Conservation (phyloP, 345 rosid species). For the Balakata baccata region DNA sequence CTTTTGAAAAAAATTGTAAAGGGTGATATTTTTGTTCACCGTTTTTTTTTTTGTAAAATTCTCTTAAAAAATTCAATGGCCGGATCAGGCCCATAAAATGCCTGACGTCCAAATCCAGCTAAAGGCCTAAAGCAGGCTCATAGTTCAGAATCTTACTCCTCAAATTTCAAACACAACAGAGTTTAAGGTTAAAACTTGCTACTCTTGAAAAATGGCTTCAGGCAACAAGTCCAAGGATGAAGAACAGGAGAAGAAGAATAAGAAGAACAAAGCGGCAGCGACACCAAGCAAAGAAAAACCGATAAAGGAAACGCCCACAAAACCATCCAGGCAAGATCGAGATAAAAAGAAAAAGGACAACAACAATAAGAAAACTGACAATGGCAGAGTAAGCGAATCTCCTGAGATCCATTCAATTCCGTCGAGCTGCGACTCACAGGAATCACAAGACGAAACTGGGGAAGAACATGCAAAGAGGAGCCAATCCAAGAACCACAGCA, state of each 20-base stretch:
- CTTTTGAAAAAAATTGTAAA: too few relatives aligned
- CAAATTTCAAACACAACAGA: background rate
- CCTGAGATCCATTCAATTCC: background rate
- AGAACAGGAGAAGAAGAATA: constrained; percentile 11
- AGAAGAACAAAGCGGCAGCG: background rate
- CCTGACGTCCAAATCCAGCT: background rate
- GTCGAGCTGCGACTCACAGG: constrained; percentile 13
- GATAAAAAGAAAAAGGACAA: background rate
- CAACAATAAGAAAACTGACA: constrained; percentile 3
- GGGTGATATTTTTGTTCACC: too few relatives aligned
- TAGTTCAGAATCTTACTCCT: background rate
- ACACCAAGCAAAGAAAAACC: background rate
- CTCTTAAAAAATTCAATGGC: too few relatives aligned
- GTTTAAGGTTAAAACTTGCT: background rate
- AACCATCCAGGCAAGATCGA: background rate
- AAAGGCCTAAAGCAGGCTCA: background rate
- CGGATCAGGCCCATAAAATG: too few relatives aligned
- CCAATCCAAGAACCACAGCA: background rate
- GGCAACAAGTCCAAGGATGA: constrained; percentile 11
- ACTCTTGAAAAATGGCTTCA: constrained; percentile 16
- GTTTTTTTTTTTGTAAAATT: too few relatives aligned
- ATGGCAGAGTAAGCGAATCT: background rate
- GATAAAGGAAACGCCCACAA: constrained; percentile 8
- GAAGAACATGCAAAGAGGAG: background rate
- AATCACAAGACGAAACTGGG: background rate